These are phyloP conservation scores for Prillingera fragicola DNA, from an alignment of 1,284 basidiomycete species.

Conservation along the genomic window DNA sequence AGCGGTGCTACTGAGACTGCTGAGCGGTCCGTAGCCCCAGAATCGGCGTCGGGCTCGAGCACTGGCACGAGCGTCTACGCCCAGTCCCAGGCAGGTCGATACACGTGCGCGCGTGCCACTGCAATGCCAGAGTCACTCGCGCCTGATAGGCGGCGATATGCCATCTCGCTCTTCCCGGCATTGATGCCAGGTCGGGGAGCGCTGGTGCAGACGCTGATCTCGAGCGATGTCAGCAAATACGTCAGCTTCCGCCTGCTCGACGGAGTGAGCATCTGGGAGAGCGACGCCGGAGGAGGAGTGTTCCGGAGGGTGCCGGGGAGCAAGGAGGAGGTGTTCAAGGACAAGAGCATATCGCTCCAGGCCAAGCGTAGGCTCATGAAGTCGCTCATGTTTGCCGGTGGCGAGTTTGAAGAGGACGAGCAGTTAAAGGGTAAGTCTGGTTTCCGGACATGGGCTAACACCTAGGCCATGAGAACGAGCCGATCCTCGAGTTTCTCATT, in stretches of 20 bases:
- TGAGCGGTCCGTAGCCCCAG: neutral
- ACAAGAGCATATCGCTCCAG: conserved; percentile 66
- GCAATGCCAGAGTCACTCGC: conserved; percentile 46
- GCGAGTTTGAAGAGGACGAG: conserved; percentile 61
- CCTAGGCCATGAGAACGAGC: conserved; percentile 53
- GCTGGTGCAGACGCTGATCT: conserved; percentile 71
- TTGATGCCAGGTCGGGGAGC: conserved; percentile 75
- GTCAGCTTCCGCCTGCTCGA: conserved; percentile 86
- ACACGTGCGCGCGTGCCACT: conserved; percentile 1
- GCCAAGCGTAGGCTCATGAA: conserved; percentile 93
- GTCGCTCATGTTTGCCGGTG: conserved; percentile 72
- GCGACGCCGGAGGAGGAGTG: conserved; percentile 15
- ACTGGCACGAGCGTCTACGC: neutral
- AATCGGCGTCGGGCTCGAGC: neutral
- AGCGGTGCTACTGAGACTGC: conserved; percentile 6
- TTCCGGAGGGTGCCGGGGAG: conserved; percentile 72
- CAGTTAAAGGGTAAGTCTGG: conserved; percentile 23
- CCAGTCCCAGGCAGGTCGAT: neutral
- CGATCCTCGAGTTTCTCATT: conserved; percentile 61
- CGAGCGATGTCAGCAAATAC: conserved; percentile 83
- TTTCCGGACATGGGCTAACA: neutral
- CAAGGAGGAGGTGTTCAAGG: conserved; percentile 93
- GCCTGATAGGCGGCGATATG: conserved; percentile 67
- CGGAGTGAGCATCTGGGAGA: conserved; percentile 55
- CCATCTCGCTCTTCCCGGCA: conserved; percentile 75